Evolutionary conservation across 805 yeast genomes (phyloP).

Genomic region (Candida vaughaniae): DNA sequence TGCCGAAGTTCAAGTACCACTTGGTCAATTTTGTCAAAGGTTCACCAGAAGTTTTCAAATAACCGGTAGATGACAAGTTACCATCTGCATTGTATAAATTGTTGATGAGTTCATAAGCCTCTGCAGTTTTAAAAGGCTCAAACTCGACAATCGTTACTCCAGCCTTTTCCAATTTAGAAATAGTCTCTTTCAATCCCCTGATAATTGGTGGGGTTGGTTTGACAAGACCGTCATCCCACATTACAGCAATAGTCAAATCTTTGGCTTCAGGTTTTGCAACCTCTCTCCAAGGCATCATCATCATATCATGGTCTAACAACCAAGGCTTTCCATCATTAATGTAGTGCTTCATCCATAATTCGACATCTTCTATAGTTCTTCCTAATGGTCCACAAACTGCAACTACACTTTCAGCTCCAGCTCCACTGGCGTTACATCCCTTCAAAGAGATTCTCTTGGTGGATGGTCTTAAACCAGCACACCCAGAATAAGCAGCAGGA

Average conservation of each 20-base stretch:
- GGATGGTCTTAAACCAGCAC: slow-evolving; percentile 41
- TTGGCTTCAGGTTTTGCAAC: slow-evolving; percentile 38
- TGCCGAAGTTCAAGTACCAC: slow-evolving; percentile 58
- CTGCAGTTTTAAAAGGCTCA: slow-evolving; percentile 55
- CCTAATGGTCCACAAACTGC: slow-evolving; percentile 71
- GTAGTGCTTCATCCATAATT: slow-evolving; percentile 64
- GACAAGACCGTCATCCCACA: slow-evolving; percentile 63
- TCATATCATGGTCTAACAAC: slow-evolving; percentile 45
- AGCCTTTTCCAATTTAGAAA: slow-evolving; percentile 52
- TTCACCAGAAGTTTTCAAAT: slow-evolving; percentile 62
- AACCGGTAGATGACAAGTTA: slow-evolving; percentile 49
- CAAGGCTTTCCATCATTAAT: slow-evolving; percentile 66
- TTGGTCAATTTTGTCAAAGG: slow-evolving; percentile 63
- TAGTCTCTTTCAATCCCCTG: slow-evolving; percentile 56
- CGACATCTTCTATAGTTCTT: slow-evolving; percentile 63
- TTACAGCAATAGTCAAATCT: slow-evolving; percentile 57
- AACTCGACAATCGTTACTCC: slow-evolving; percentile 58
- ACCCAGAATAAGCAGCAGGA: slow-evolving; percentile 43
- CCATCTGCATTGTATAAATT: slow-evolving; percentile 67
- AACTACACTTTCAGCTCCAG: slow-evolving; percentile 63
- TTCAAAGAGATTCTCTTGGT: slow-evolving; percentile 30
- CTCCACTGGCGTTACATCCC: slow-evolving; percentile 52
- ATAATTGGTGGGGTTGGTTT: slow-evolving; percentile 65
- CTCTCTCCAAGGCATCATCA: slow-evolving; percentile 54
- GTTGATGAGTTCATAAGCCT: slow-evolving; percentile 60